Evolutionary conservation across 306 rosid species (phyloP).

Genomic region (Cucumis hystrix): DNA sequence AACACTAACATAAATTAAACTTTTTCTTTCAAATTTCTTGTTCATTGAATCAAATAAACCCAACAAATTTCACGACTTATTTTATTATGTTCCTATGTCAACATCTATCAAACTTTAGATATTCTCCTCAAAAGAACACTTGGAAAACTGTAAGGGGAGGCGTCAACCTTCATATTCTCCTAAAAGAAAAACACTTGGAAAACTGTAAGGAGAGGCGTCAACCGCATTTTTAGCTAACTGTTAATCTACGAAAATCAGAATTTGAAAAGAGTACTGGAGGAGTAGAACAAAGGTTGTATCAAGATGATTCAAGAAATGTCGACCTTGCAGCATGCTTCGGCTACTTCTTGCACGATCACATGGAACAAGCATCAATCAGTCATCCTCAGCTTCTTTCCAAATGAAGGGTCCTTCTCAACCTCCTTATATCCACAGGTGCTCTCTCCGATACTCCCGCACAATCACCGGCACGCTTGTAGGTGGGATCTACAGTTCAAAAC

Average conservation of each 20-base stretch:
- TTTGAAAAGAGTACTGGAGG: not conserved
- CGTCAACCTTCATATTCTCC: too few relatives aligned
- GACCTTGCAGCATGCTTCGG: not conserved
- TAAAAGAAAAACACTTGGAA: not conserved
- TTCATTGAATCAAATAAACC: too few relatives aligned
- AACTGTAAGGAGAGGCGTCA: constrained; percentile 1
- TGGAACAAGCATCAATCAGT: not conserved
- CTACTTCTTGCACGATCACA: not conserved
- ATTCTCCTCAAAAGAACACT: too few relatives aligned
- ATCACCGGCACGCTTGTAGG: constrained; percentile 78
- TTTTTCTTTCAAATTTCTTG: too few relatives aligned
- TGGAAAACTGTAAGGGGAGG: too few relatives aligned
- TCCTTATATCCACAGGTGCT: constrained; percentile 26
- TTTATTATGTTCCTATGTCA: too few relatives aligned
- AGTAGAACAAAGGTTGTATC: not conserved
- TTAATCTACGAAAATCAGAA: not conserved
- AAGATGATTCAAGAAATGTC: not conserved
- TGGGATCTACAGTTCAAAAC: constrained; percentile 33
- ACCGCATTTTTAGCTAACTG: not conserved
- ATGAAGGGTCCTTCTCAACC: not conserved
- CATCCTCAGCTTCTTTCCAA: not conserved
- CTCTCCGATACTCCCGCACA: constrained; percentile 63
- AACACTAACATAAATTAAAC: too few relatives aligned
- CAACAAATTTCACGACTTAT: too few relatives aligned
- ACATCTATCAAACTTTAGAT: too few relatives aligned